Evolutionary conservation across 169 alveolate species (phyloP), one percentile per base, ranked within the genome.

Genomic region (Cryptosporidium felis): DNA sequence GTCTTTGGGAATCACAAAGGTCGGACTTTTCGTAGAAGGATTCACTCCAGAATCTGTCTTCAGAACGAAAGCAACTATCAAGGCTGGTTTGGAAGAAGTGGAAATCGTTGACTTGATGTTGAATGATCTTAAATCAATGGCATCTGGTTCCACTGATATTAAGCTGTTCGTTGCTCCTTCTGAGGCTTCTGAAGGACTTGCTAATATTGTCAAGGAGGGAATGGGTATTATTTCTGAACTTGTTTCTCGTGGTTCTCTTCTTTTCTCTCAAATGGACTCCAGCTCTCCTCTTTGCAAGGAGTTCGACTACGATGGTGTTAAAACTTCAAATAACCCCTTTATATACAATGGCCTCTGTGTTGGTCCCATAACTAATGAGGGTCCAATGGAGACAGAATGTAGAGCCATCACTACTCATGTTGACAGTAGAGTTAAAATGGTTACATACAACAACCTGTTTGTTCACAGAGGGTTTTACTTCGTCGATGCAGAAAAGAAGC

Each of bases 381-480:
- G 67, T 53, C 65, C 67, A 51, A 51, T 53, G 56, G 58, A 74
- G 30, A 51, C 38, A 5, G 85, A 56, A 6, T 74, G 67, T 36
- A 74, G 85, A 74, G 85, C 67, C 14, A 12, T 34, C 16, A 36
- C 23, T 4, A 42, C 56, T 16, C 9, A 0, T 4, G 62, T 65
- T 0, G 58, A 30, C 23, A 30, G 36, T 23, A 45, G 41, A n/a
- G 1, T 9, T 23, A 49, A 21, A 26, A 10, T 23, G 46, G 10
- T 9, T 1, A 44, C 40, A 0, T 45, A 18, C 23, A 46, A 42
- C 16, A 65, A 46, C 0, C n/a, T 53, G 41, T 51, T 14, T 53
- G 53, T 38, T n/a, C 5, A 74, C 38, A 40, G 85, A 10, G 67
- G 85, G 9, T 74, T 56, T n/a, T 74, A 74, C 58, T 74, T 74